Evolutionary conservation across 2,329 filamentous ascomycete genomes (phyloP).

Genomic region (Venturia aucupariae): DNA sequence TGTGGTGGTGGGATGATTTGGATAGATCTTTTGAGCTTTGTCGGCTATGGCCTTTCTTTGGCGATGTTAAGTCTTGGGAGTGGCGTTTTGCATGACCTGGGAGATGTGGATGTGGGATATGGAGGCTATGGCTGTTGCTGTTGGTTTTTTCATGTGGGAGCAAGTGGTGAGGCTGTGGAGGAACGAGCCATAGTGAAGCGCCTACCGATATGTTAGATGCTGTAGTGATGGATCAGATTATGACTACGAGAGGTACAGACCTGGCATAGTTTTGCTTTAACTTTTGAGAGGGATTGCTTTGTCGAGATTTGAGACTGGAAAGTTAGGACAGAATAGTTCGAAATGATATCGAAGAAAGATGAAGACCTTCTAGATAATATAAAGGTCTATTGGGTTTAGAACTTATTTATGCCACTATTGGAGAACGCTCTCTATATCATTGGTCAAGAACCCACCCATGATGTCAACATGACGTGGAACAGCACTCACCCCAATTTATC

Average conservation of each 20-base stretch:
- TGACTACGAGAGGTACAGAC: neutral
- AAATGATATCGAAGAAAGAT: no score
- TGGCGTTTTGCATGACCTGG: neutral
- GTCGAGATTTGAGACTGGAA: no score
- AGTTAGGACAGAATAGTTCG: no score
- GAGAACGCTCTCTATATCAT: no score
- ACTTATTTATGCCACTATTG: no score
- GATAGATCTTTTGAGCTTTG: neutral
- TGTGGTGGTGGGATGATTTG: neutral
- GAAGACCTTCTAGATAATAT: no score
- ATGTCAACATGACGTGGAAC: no score
- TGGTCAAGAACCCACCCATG: no score
- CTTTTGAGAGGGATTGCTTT: no score
- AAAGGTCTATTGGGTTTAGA: no score
- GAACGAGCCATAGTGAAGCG: constrained; percentile 8
- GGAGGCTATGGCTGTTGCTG: neutral
- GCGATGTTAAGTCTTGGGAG: neutral
- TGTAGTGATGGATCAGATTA: neutral
- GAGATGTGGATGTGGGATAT: constrained; percentile 6
- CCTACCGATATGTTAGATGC: neutral
- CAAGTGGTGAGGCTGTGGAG: neutral
- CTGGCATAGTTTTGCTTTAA: neutral
- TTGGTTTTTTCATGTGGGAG: neutral
- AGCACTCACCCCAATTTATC: no score
- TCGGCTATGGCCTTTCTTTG: neutral